Evolutionary conservation across 768 basidiomycete genomes (phyloP).

Genomic region (Podaxis sp.): DNA sequence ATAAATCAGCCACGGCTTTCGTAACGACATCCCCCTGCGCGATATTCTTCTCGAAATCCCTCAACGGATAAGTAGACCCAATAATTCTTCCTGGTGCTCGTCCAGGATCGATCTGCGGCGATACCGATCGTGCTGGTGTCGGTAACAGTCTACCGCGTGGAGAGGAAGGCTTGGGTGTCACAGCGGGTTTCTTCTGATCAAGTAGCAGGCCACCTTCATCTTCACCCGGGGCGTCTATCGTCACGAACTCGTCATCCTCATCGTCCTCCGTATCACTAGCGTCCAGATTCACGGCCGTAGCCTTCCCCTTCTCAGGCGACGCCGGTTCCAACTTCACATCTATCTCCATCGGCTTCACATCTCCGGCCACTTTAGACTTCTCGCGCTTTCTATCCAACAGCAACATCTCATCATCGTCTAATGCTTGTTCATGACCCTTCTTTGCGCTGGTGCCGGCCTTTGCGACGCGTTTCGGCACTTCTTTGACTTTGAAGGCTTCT

Average conservation of each 20-base stretch:
- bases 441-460: constrained; percentile 28
- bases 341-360: not conserved
- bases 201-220: constrained; percentile 28
- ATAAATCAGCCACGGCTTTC: constrained; percentile 82
- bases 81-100: constrained; percentile 71
- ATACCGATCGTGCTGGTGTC: constrained; percentile 51
- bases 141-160: constrained; percentile 31
- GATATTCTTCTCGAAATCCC: constrained; percentile 72
- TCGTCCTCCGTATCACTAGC: constrained; percentile 55
- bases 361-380: constrained; percentile 9
- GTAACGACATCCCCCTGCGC: constrained; percentile 73
- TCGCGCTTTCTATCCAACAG: constrained; percentile 43
- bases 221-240: not conserved
- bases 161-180: constrained; percentile 15
- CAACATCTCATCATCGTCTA: constrained; percentile 56
- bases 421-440: constrained; percentile 63
- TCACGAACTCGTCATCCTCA: constrained; percentile 25
- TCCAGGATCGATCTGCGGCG: constrained; percentile 39
- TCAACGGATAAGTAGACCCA: constrained; percentile 65
- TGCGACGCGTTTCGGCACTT: constrained; percentile 63
- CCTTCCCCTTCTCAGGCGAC: constrained; percentile 24
- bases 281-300: constrained; percentile 21
- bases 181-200: constrained; percentile 22
- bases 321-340: not conserved
- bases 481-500: constrained; percentile 67